Percentiles rank a stretch among this genome's conserved stretches.
Conservation (phyloP, 805 yeast genomes). For the Pichia gijzeniarum region DNA sequence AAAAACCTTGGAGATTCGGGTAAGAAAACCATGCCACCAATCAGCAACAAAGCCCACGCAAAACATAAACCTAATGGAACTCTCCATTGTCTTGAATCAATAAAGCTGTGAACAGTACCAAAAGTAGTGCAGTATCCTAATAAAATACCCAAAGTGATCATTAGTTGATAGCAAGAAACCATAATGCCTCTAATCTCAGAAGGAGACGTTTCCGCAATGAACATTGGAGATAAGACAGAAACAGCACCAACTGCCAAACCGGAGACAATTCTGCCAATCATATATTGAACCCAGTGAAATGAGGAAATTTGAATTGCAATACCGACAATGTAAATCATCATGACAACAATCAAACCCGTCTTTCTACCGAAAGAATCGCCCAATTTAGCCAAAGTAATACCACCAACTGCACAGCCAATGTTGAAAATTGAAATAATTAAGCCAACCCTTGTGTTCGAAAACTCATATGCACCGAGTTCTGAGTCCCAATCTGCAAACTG, state of each 20-base stretch:
- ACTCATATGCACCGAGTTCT: conserved; percentile 32
- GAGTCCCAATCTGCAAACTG: conserved; percentile 42
- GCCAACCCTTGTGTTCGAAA: conserved; percentile 48
- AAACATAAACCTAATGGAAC: conserved; percentile 47
- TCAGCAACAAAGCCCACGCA: conserved; percentile 43
- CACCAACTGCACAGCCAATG: conserved; percentile 67
- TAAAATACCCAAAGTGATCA: conserved; percentile 62
- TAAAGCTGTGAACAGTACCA: conserved; percentile 46
- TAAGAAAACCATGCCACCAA: conserved; percentile 44
- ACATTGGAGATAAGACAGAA: conserved; percentile 44
- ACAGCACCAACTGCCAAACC: conserved; percentile 50
- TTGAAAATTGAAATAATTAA: conserved; percentile 63
- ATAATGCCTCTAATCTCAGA: conserved; percentile 61
- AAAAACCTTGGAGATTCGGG: conserved; percentile 68
- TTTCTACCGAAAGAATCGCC: conserved; percentile 59
- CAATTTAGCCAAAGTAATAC: conserved; percentile 45
- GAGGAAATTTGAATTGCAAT: conserved; percentile 52
- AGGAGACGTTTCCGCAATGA: conserved; percentile 63
- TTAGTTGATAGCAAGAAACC: conserved; percentile 61
- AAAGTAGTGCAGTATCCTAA: conserved; percentile 58
- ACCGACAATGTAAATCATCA: conserved; percentile 53
- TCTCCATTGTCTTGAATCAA: conserved; percentile 53
- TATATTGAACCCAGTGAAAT: conserved; percentile 50
- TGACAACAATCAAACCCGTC: conserved; percentile 42
- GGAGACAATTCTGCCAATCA: conserved; percentile 51